phyloP scores from a whole-genome alignment of 352 stramenopile species.

The Saprolegnia diclina region DNA sequence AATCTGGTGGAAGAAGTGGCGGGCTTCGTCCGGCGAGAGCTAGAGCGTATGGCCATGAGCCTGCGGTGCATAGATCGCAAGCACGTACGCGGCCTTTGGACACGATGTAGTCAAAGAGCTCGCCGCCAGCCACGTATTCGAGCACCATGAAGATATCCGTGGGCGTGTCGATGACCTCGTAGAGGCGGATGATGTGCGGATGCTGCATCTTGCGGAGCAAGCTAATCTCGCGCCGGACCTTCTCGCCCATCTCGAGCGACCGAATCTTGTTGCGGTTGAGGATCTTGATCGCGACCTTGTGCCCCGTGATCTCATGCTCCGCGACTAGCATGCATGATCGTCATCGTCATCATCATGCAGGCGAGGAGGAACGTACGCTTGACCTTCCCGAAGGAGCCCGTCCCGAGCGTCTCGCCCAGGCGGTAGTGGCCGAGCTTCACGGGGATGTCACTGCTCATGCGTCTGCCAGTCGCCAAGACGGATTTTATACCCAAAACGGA shows the following conservation, averaged over 20 bases:
- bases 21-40: conserved; percentile 94
- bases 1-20: conserved; percentile 99
- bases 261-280: conserved; percentile 99
- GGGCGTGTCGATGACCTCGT: conserved; percentile 98
- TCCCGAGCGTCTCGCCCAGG: conserved; percentile 98
- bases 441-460: conserved; percentile 74
- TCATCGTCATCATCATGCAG: conserved; percentile 20
- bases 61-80: neutral
- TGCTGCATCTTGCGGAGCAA: conserved; percentile 98
- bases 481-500: neutral
- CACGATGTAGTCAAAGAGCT: conserved; percentile 99
- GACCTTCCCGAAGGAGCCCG: conserved; percentile 99
- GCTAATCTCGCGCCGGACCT: conserved; percentile 99
- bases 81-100: conserved; percentile 83
- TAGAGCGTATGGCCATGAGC: conserved; percentile 33
- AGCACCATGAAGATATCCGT: conserved; percentile 97
- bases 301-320: conserved; percentile 96
- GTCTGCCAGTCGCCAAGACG: neutral
- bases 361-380: conserved; percentile 76
- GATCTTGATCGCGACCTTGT: conserved; percentile 99
- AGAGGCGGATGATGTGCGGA: conserved; percentile 99
- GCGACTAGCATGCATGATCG: conserved; percentile 82
- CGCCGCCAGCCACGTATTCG: conserved; percentile 90
- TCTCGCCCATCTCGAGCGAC: conserved; percentile 98
- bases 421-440: conserved; percentile 97